Base-by-base conservation (phyloP, 2,329 filamentous ascomycete species). In the Calonectria leucothoes region DNA sequence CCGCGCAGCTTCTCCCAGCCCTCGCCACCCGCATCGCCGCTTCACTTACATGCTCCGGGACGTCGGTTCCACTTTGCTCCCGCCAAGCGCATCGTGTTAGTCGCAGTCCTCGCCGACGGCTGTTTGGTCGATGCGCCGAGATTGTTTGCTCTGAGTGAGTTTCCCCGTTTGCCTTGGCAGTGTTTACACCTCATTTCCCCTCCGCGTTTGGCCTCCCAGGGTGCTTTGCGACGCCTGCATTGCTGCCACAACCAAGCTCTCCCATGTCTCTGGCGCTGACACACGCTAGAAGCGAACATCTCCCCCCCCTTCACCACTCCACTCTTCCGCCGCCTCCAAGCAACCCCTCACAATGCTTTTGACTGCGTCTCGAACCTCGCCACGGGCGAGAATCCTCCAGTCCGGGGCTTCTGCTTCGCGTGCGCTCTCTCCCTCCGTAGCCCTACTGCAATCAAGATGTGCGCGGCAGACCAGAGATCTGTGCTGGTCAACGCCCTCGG, bases 401-500 rank as follows among this genome's bases (percentile, higher is more conserved):
- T 75, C 74, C 35, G 72, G 72, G 23, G n/a, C 63, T 42, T n/a
- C 49, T 52, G 45, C 64, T 45, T 70, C 76, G 10, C 72, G 63
- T n/a, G n/a, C 67, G 11, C 48, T 79, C 25, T 70, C 75, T 10
- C 72, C 74, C 39, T 52, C 72, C 15, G n/a, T 73, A 39, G 71
- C 69, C 4, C 52, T 68, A 12, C 33, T 79, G 23, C 75, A 76
- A 48, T 74, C 76, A 27, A 76, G 67, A 66, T 77, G 74, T 63
- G 52, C 75, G 12, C 67, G 74, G 20, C 81, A 82, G 68, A 72
- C 52, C 77, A 87, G 90, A 42, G 79, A 79, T 42, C 89, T 90
- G 73, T 87, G 88, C 23, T 90, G 88, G 86, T 84, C 86, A 10
- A 85, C 83, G 35, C 85, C 84, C 55, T 76, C 85, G 33, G 85